phyloP scores from a whole-genome alignment of 495 filamentous ascomycete genomes.

The Podospora bellae-mahoneyi region DNA sequence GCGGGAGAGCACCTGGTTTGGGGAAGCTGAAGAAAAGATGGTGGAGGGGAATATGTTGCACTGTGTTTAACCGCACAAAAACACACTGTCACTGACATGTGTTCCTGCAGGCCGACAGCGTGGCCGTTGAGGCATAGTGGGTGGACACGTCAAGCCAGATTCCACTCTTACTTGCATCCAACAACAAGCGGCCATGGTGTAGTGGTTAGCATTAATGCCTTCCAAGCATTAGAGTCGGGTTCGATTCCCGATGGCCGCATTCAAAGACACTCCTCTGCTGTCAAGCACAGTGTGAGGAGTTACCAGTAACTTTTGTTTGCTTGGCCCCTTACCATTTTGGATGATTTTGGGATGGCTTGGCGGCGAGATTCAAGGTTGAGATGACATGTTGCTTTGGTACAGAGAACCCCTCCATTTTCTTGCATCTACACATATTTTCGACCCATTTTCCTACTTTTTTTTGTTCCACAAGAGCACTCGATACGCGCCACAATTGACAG shows the following conservation, averaged over 20 bases:
- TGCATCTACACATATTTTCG: too few species aligned
- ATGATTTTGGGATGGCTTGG: not conserved
- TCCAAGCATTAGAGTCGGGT: slow-evolving; percentile 17
- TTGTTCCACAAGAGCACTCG: not conserved
- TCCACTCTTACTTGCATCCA: not conserved
- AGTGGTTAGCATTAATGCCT: slow-evolving; percentile 17
- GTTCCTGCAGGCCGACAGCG: not conserved
- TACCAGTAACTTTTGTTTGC: not conserved
- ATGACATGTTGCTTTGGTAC: not conserved
- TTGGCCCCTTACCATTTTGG: not conserved
- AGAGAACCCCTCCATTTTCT: not conserved
- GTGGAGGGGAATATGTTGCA: not conserved
- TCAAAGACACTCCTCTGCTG: not conserved
- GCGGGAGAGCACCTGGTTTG: not conserved
- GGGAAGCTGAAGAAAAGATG: not conserved
- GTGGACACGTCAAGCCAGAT: not conserved
- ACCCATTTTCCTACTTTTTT: not conserved
- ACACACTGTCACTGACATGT: not conserved
- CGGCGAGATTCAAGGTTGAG: not conserved
- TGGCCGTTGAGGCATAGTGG: not conserved
- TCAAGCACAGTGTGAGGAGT: not conserved
- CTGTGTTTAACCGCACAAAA: not conserved
- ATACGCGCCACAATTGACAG: not conserved
- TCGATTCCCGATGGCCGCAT: slow-evolving; percentile 18
- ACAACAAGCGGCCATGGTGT: slow-evolving; percentile 15